Conservation (phyloP, 2,329 filamentous ascomycete genomes). For the Geosmithia morbida region DNA sequence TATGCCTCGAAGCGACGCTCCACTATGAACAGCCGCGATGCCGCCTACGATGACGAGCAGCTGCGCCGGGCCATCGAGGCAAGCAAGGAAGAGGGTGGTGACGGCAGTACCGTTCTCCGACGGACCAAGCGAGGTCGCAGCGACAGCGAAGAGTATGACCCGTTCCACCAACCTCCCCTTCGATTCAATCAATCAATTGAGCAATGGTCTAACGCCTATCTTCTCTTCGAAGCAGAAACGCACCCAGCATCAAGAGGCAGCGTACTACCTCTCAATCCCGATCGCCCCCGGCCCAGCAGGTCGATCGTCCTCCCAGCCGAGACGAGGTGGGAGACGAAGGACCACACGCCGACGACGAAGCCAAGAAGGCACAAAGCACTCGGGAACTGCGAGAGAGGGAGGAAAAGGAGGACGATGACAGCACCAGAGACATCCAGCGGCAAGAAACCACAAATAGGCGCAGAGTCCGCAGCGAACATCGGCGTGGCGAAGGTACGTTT, state of each 20-base stretch:
- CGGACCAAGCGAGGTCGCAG: constrained; percentile 75
- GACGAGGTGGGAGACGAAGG: constrained; percentile 59
- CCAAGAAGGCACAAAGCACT: constrained; percentile 46
- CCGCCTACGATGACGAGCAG: constrained; percentile 89
- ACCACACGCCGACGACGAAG: constrained; percentile 27
- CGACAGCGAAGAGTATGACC: constrained; percentile 79
- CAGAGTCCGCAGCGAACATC: constrained; percentile 67
- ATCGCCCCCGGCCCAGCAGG: constrained; percentile 33
- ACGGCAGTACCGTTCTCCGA: constrained; percentile 27
- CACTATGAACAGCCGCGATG: constrained; percentile 94
- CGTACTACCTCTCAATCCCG: constrained; percentile 66
- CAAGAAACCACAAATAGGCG: constrained; percentile 65
- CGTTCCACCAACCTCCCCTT: neutral
- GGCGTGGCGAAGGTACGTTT: constrained; percentile 61
- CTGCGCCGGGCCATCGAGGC: constrained; percentile 83
- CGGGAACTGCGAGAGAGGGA: constrained; percentile 48
- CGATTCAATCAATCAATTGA: neutral
- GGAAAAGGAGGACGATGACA: constrained; percentile 61
- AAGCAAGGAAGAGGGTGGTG: constrained; percentile 63
- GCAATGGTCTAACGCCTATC: neutral
- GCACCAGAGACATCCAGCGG: constrained; percentile 53
- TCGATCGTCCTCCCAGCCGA: constrained; percentile 29
- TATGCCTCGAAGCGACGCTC: constrained; percentile 70
- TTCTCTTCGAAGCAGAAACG: constrained; percentile 40
- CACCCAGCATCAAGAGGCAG: constrained; percentile 62